phyloP scores from a whole-genome alignment of 192 early-diverging fungal species.

The Rhizophagus clarus region DNA sequence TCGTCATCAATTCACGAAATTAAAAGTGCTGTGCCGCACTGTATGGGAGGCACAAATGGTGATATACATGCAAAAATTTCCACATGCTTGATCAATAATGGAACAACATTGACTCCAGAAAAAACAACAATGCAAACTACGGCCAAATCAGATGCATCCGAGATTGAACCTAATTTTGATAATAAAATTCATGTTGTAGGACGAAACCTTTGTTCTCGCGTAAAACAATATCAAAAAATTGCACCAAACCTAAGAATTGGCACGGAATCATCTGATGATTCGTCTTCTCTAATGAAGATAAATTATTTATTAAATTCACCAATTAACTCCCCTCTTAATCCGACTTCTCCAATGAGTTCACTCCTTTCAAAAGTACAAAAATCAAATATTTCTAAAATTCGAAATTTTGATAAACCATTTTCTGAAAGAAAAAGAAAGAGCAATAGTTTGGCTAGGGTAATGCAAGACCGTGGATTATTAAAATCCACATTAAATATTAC shows the following conservation, averaged over 20 bases:
- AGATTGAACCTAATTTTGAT: not conserved
- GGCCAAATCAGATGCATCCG: not conserved
- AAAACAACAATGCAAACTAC: not conserved
- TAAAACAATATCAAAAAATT: not conserved
- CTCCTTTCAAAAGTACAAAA: not conserved
- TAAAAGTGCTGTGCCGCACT: not conserved
- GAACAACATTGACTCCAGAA: not conserved
- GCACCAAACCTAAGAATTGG: not conserved
- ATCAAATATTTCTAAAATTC: not conserved
- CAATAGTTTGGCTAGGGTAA: not conserved
- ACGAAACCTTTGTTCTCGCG: not conserved
- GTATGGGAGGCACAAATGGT: not conserved
- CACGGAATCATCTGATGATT: not conserved
- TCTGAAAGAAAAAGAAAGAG: not conserved
- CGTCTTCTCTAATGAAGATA: not conserved
- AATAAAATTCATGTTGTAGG: not conserved
- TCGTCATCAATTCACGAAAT: no score
- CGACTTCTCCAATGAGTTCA: not conserved
- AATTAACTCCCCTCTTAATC: not conserved
- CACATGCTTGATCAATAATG: not conserved
- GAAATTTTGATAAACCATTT: not conserved
- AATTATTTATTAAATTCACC: not conserved
- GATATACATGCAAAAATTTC: not conserved
- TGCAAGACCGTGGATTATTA: slow-evolving; percentile 3
- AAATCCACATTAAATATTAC: not conserved